Percentiles rank a stretch among this genome's conserved stretches.
Conservation (phyloP, 352 stramenopile genomes). For the Globisporangium solare region DNA sequence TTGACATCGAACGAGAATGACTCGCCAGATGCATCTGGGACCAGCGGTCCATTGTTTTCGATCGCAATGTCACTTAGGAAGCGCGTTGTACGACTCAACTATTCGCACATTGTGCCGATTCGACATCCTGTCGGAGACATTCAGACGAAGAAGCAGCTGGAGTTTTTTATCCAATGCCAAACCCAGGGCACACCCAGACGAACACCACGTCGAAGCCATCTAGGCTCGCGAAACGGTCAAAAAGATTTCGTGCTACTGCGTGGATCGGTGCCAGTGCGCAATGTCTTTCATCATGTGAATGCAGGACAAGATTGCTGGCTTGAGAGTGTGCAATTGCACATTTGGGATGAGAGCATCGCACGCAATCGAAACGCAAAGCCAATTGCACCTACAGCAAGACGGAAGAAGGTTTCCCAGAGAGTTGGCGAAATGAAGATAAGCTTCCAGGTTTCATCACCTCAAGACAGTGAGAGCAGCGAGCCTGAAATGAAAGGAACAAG, state of each 20-base stretch:
- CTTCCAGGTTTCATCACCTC: slow-evolving; percentile 15
- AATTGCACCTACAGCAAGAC: not conserved
- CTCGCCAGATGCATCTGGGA: not conserved
- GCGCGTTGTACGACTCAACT: slow-evolving; percentile 32
- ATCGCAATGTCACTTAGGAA: slow-evolving; percentile 50
- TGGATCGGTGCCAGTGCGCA: slow-evolving; percentile 12
- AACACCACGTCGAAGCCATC: slow-evolving; percentile 10
- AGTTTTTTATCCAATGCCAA: slow-evolving; percentile 22
- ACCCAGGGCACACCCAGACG: slow-evolving; percentile 17
- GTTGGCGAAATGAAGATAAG: slow-evolving; percentile 24
- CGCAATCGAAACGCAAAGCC: not conserved
- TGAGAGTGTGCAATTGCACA: slow-evolving; percentile 16
- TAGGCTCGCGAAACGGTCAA: slow-evolving; percentile 5
- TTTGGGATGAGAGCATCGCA: not conserved
- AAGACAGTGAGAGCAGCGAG: slow-evolving; percentile 3
- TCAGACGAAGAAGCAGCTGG: slow-evolving; percentile 10
- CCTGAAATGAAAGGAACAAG: not conserved
- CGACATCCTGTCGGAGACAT: not conserved
- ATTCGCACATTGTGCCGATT: slow-evolving; percentile 26
- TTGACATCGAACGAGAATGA: not conserved
- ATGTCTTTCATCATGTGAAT: slow-evolving; percentile 6
- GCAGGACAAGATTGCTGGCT: slow-evolving; percentile 7
- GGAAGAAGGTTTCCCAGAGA: not conserved
- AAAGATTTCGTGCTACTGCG: slow-evolving; percentile 12
- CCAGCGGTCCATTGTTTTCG: slow-evolving; percentile 21